These are phyloP conservation scores for Dissoconium aciculare DNA, from an alignment of 2,329 filamentous ascomycete genomes.

Conservation along the genomic window DNA sequence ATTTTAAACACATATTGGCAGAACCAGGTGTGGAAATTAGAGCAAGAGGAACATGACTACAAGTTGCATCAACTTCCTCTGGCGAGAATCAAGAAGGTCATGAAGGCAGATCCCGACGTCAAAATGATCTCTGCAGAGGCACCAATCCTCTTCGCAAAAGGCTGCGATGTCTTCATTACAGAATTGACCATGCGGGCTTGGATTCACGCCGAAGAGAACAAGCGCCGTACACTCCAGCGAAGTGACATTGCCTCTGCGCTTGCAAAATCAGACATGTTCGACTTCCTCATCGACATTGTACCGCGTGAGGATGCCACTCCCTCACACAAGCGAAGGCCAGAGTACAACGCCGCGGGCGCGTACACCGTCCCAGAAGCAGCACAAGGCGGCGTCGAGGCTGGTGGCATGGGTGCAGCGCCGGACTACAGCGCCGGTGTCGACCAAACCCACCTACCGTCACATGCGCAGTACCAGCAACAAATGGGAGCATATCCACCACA, in stretches of 20 bases:
- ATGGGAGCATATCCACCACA: constrained; percentile 69
- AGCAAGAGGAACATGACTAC: constrained; percentile 93
- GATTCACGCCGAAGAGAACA: constrained; percentile 99
- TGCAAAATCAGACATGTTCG: constrained; percentile 98
- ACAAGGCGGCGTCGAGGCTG: constrained; percentile 25
- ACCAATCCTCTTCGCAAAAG: constrained; percentile 94
- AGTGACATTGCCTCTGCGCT: constrained; percentile 93
- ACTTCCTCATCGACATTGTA: constrained; percentile 97
- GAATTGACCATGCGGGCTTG: constrained; percentile 98
- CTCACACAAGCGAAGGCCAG: constrained; percentile 55
- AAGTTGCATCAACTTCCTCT: constrained; percentile 93
- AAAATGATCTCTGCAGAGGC: constrained; percentile 99
- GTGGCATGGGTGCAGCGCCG: constrained; percentile 18
- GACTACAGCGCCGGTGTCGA: constrained; percentile 23
- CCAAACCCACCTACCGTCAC: constrained; percentile 22
- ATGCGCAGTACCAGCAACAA: constrained; percentile 57
- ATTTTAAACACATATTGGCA: constrained; percentile 99
- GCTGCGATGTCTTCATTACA: constrained; percentile 90
- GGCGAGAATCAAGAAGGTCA: constrained; percentile 99
- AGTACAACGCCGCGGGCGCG: constrained; percentile 27
- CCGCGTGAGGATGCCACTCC: constrained; percentile 83
- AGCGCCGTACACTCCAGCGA: constrained; percentile 82
- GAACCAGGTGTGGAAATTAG: constrained; percentile 89
- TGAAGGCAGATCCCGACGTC: constrained; percentile 98
- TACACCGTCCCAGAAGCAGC: constrained; percentile 37